Base-by-base conservation (phyloP, 106 monocot genomes). In the Allium fistulosum region DNA sequence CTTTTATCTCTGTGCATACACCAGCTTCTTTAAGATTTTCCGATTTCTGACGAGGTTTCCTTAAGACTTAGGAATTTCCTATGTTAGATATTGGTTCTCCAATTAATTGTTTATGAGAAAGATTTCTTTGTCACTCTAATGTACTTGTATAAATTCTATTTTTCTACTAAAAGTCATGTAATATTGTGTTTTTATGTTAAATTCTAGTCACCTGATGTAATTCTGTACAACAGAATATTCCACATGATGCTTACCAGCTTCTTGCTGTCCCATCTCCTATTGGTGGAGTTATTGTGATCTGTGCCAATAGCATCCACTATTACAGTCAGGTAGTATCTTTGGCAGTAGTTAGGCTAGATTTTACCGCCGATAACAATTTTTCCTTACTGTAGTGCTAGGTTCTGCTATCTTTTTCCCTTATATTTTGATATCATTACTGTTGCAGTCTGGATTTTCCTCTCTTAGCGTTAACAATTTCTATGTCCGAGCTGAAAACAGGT, bases 241-340 rank as follows among this genome's bases (percentile, higher is more conserved):
- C 97, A 45, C 82, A 99, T 81, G 92, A 99, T 87, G 92, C 92
- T 13, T 93, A 87, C 75, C 84, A 93, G 71, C 87, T 99, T 80
- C 84, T 92, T 69, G 75, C 97, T 46, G 97, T 99, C 45, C 97
- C 97, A 72, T 80, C 89, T 63, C 97, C 92, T 59, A 87, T 99
- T 77, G 90, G 97, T 48, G 97, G 97, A 63, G 80, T 99, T 81
- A 80, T 99, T 74, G 87, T 87, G 49, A 81, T 99, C 14, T 92
- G 89, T 78, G 79, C 92, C 64, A 99, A 99, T 78, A 77, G 82
- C 37, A 83, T 99, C 55, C 87, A 92, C 69, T 99, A 99, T 77
- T 90, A 92, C 59, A 99, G 92, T 75, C 97, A 99, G 92, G 97
- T 90, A 70, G 46, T 78, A 37, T 37, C 37, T 37, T 37, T 37